Conservation (phyloP, 2,329 filamentous ascomycete genomes). For the Stemphylium beticola region DNA sequence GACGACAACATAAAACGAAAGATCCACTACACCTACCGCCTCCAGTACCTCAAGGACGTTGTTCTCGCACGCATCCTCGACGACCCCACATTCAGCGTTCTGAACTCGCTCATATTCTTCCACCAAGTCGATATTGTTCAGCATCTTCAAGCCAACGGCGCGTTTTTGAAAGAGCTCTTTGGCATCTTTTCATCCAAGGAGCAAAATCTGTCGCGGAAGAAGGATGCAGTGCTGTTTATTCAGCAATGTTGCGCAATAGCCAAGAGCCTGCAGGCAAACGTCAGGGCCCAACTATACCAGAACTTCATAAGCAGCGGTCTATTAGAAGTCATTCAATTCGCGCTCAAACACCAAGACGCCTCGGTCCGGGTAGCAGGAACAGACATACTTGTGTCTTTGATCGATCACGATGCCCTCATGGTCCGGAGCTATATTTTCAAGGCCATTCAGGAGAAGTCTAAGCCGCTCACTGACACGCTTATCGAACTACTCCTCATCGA, state of each 20-base stretch:
- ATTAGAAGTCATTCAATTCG: conserved; percentile 88
- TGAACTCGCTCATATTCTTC: conserved; percentile 98
- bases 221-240: conserved; percentile 94
- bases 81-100: conserved; percentile 94
- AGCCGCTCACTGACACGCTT: conserved; percentile 86
- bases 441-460: conserved; percentile 84
- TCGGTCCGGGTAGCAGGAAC: conserved; percentile 88
- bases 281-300: conserved; percentile 80
- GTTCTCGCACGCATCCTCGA: conserved; percentile 94
- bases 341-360: conserved; percentile 83
- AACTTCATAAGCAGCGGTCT: conserved; percentile 90
- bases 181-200: conserved; percentile 76
- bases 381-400: conserved; percentile 89
- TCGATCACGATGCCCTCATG: conserved; percentile 95
- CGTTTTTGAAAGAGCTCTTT: conserved; percentile 85
- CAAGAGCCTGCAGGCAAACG: conserved; percentile 88
- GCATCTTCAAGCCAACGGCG: conserved; percentile 82
- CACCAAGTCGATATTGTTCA: conserved; percentile 98
- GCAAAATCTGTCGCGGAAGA: conserved; percentile 73
- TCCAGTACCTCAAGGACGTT: conserved; percentile 98
- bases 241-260: conserved; percentile 94
- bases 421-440: conserved; percentile 93
- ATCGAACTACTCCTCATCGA: conserved; percentile 92
- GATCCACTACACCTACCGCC: conserved; percentile 93
- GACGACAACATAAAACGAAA: conserved; percentile 82